Evolutionary conservation across 768 basidiomycete species (phyloP).

Genomic region (Floccularia luteovirens): DNA sequence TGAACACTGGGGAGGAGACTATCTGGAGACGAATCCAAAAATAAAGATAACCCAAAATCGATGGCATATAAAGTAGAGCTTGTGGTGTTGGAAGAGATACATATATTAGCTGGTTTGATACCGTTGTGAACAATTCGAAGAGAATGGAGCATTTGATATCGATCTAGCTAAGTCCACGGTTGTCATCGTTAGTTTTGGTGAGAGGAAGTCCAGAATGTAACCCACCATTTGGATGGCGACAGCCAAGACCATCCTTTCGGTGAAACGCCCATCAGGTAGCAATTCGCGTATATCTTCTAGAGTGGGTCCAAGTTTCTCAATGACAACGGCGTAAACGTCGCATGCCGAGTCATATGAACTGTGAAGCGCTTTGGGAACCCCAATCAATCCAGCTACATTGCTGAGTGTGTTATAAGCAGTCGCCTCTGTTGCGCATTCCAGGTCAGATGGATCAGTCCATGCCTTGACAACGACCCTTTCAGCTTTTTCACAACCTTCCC

Average conservation of each 20-base stretch:
- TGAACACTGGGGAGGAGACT: constrained; percentile 10
- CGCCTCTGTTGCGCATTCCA: constrained; percentile 17
- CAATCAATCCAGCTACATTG: constrained; percentile 3
- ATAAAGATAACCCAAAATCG: constrained; percentile 20
- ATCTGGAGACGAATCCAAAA: constrained; percentile 6
- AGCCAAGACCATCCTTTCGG: constrained; percentile 15
- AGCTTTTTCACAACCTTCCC: constrained; percentile 13
- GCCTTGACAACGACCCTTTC: constrained; percentile 19
- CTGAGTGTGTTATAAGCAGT: constrained; percentile 13
- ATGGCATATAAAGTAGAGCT: constrained; percentile 12
- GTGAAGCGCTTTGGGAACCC: constrained; percentile 10
- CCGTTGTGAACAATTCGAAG: constrained; percentile 21
- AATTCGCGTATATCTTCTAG: constrained; percentile 14
- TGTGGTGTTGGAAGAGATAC: constrained; percentile 8
- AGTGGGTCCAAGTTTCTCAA: constrained; percentile 19
- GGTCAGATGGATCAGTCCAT: constrained; percentile 14
- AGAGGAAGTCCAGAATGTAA: too few relatives aligned
- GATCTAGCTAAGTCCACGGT: constrained; percentile 20
- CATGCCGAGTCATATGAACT: constrained; percentile 10
- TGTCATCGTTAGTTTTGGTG: too few relatives aligned
- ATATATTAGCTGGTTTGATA: constrained; percentile 23
- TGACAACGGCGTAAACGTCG: constrained; percentile 16
- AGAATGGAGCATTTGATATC: constrained; percentile 16
- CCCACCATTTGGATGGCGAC: constrained; percentile 21
- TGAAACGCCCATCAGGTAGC: constrained; percentile 9